phyloP scores from a whole-genome alignment of 2,329 filamentous ascomycete species.

The Fusarium vanettenii region DNA sequence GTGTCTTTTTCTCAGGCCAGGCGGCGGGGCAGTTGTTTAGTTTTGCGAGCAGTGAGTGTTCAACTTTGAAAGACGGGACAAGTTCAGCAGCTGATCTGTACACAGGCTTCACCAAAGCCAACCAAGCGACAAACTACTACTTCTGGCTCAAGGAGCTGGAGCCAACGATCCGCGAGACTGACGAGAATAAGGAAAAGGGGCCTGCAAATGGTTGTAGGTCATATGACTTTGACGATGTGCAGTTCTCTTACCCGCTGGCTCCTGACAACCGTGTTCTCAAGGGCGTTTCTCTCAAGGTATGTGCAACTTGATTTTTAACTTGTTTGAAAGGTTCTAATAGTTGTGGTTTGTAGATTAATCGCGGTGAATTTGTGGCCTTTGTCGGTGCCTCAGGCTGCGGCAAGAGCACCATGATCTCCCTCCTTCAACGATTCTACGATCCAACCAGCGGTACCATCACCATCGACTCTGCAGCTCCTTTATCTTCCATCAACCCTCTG shows the following conservation, averaged over 20 bases:
- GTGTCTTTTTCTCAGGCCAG: conserved; percentile 57
- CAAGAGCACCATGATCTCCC: conserved; percentile 68
- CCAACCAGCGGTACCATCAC: conserved; percentile 55
- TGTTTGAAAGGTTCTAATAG: not conserved
- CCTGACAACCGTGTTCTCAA: conserved; percentile 24
- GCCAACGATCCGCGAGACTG: conserved; percentile 8
- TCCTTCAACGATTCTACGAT: conserved; percentile 57
- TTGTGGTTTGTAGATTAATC: conserved; percentile 55
- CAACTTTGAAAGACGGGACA: too few species aligned
- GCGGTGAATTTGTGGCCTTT: conserved; percentile 61
- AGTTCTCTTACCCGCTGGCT: conserved; percentile 51
- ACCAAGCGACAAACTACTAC: conserved; percentile 60
- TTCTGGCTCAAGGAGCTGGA: conserved; percentile 52
- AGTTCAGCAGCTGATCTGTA: not conserved
- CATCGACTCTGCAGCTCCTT: conserved; percentile 48
- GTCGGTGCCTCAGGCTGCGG: conserved; percentile 63
- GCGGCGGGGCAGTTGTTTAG: conserved; percentile 52
- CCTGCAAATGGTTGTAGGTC: conserved; percentile 32
- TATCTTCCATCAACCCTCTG: not conserved
- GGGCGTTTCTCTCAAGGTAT: conserved; percentile 36
- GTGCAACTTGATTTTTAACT: conserved; percentile 51
- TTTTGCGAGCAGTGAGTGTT: conserved; percentile 55
- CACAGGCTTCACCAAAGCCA: conserved; percentile 60
- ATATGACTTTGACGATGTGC: conserved; percentile 57
- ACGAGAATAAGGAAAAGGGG: not conserved